A percentile compares a stretch with the other conserved stretches of the same genome.
phyloP scores from a whole-genome alignment of 345 rosid genomes.

The Arabidopsis arenosa region DNA sequence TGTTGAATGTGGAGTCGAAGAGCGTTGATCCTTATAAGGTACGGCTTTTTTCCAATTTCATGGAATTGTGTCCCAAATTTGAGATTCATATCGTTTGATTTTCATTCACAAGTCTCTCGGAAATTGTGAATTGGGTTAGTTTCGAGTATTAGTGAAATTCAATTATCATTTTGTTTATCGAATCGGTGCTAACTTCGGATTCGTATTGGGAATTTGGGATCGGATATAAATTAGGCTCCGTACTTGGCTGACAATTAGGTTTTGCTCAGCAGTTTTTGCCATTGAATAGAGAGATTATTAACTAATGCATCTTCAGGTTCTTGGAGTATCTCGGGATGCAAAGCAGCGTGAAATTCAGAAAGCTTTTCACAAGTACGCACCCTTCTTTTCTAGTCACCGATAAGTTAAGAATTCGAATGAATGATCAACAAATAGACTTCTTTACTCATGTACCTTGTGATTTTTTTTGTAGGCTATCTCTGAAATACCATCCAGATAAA shows the following conservation, averaged over 20 bases:
- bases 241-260: not conserved
- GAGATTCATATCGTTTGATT: not conserved
- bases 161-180: not conserved
- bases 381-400: not conserved
- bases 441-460: not conserved
- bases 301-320: conserved; percentile 58
- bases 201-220: not conserved
- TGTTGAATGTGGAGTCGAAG: conserved; percentile 52
- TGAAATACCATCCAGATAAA: conserved; percentile 91
- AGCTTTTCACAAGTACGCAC: conserved; percentile 91
- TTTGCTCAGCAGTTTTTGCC: not conserved
- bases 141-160: conserved; percentile 17
- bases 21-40: conserved; percentile 83
- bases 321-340: conserved; percentile 83
- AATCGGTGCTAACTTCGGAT: not conserved
- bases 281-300: not conserved
- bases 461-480: conserved; percentile 66
- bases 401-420: conserved; percentile 5
- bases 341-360: conserved; percentile 93
- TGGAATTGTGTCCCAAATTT: not conserved
- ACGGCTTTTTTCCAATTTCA: not conserved
- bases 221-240: not conserved
- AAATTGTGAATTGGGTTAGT: conserved; percentile 21
- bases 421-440: not conserved
- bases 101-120: not conserved